phyloP scores from a whole-genome alignment of 2,329 filamentous ascomycete species.

The Cytospora chrysosperma region DNA sequence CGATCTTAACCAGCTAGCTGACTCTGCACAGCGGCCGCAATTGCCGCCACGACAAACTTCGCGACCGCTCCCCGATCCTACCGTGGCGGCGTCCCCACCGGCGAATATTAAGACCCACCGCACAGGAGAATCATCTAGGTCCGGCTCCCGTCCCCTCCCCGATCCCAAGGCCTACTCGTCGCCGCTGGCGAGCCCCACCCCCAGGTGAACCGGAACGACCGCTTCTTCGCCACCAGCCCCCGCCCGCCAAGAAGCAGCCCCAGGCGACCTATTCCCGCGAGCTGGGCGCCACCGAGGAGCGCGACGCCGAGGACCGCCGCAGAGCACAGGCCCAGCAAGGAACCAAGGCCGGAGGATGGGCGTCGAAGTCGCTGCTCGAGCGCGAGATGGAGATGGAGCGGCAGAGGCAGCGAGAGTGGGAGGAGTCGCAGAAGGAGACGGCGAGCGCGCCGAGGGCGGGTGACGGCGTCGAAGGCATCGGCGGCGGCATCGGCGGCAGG shows the following conservation, averaged over 20 bases:
- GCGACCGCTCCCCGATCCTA: slow-evolving; percentile 43
- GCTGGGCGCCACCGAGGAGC: slow-evolving; percentile 60
- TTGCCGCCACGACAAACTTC: slow-evolving; percentile 32
- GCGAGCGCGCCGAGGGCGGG: slow-evolving; percentile 52
- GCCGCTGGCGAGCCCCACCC: slow-evolving; percentile 27
- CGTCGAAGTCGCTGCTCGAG: slow-evolving; percentile 69
- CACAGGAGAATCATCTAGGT: slow-evolving; percentile 30
- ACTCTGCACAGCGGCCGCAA: slow-evolving; percentile 27
- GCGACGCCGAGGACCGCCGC: slow-evolving; percentile 60
- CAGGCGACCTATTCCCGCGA: slow-evolving; percentile 45
- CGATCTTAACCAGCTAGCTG: slow-evolving; percentile 39
- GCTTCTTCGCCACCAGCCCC: slow-evolving; percentile 56
- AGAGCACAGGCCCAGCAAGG: slow-evolving; percentile 57
- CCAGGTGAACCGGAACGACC: slow-evolving; percentile 51
- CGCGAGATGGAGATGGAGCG: slow-evolving; percentile 79
- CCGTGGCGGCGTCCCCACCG: slow-evolving; percentile 28
- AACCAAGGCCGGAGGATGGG: slow-evolving; percentile 63
- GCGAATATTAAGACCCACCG: slow-evolving; percentile 34
- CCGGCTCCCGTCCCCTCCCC: slow-evolving; percentile 52
- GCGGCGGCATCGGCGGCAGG: slow-evolving; percentile 63
- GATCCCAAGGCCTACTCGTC: slow-evolving; percentile 42
- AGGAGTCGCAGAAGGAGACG: slow-evolving; percentile 68
- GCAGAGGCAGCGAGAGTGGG: slow-evolving; percentile 76
- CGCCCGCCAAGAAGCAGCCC: slow-evolving; percentile 34
- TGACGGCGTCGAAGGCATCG: slow-evolving; percentile 60